phyloP scores from a whole-genome alignment of 495 filamentous ascomycete genomes.

The Penicillium tannophilum region DNA sequence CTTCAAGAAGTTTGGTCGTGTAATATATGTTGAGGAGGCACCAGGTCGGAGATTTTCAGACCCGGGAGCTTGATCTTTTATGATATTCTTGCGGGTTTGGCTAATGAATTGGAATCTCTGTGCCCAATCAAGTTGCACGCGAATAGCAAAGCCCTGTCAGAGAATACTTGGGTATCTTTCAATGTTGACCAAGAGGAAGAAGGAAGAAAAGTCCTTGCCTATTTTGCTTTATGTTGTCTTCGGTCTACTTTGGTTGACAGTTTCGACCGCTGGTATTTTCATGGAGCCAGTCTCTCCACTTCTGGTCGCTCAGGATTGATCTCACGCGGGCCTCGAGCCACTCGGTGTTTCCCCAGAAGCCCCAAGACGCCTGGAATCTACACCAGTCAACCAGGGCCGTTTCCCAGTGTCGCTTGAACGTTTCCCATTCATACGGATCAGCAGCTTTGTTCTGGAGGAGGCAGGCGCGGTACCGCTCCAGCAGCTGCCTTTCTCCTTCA shows the following conservation, averaged over 20 bases:
- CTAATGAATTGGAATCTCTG: constrained; percentile 5
- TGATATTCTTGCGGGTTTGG: constrained; percentile 15
- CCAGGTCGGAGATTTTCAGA: constrained; percentile 6
- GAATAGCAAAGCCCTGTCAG: not conserved
- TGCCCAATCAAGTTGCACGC: not conserved
- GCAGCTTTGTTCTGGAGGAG: constrained; percentile 19
- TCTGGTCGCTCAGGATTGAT: constrained; percentile 33
- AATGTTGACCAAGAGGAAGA: not conserved
- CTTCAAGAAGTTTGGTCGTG: constrained; percentile 12
- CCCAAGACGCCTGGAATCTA: constrained; percentile 46
- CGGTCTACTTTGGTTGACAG: not conserved
- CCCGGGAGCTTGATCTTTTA: constrained; percentile 15
- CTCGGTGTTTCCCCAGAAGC: constrained; percentile 46
- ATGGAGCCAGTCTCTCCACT: constrained; percentile 36
- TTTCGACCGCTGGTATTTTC: not conserved
- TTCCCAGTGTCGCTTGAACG: constrained; percentile 40
- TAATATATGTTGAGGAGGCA: constrained; percentile 9
- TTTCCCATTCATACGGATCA: constrained; percentile 31
- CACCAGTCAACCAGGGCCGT: constrained; percentile 46
- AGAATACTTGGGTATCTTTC: not conserved
- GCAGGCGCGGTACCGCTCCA: constrained; percentile 27
- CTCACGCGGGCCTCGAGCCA: constrained; percentile 44
- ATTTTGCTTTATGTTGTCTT: not conserved
- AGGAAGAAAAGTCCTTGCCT: not conserved
- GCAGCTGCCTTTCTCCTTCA: constrained; percentile 31